These are phyloP conservation scores for Geotrichum bryndzae DNA, from an alignment of 1,139 yeast genomes.

Conservation along the genomic window DNA sequence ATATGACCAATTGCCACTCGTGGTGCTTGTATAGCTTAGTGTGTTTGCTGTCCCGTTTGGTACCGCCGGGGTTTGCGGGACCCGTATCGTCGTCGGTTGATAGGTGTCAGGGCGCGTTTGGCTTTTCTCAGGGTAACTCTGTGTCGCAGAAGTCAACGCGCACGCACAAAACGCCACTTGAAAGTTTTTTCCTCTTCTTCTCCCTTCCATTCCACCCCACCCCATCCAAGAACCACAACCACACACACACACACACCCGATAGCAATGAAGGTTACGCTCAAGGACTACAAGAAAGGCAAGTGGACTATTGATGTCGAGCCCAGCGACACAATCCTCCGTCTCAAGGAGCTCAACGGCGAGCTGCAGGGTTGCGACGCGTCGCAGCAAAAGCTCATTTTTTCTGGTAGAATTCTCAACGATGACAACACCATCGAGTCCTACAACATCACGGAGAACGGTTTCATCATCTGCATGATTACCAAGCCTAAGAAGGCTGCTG, in stretches of 20 bases:
- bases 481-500: conserved; percentile 34
- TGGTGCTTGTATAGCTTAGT: no score
- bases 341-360: conserved; percentile 71
- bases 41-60: not conserved
- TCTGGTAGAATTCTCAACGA: conserved; percentile 89
- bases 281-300: conserved; percentile 92
- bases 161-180: conserved; percentile 9
- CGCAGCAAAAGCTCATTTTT: conserved; percentile 82
- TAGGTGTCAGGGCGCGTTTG: not conserved
- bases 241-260: not conserved
- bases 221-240: not conserved
- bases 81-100: not conserved
- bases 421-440: conserved; percentile 63
- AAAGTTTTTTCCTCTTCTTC: conserved; percentile 7
- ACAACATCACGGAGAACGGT: conserved; percentile 76
- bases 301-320: conserved; percentile 72
- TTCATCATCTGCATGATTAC: conserved; percentile 89
- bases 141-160: not conserved
- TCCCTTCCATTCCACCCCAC: not conserved
- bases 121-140: conserved; percentile 7
- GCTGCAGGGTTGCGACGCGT: conserved; percentile 61
- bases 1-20: no score
- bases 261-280: conserved; percentile 67
- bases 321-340: conserved; percentile 55
- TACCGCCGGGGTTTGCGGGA: not conserved